Conservation (phyloP, 2,329 filamentous ascomycete species). For the Sphaceloma murrayae region DNA sequence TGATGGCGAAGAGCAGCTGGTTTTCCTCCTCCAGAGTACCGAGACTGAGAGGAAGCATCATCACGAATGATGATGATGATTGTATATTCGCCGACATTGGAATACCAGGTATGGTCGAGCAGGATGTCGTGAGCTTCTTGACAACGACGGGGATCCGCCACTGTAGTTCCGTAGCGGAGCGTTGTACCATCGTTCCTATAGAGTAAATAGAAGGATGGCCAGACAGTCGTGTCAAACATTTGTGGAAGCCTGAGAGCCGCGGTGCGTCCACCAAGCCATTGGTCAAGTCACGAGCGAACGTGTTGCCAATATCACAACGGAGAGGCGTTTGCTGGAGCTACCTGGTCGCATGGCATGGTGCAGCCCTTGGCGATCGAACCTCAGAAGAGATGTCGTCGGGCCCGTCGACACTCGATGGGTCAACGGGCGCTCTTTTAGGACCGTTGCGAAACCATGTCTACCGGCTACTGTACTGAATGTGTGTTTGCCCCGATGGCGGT, state of each 20-base stretch:
- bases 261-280: background rate
- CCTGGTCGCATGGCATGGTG: too few relatives aligned
- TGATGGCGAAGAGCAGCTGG: slow-evolving; percentile 1
- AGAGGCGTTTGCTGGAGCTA: background rate
- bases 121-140: background rate
- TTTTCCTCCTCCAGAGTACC: slow-evolving; percentile 9
- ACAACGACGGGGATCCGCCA: background rate
- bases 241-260: background rate
- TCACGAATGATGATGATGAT: background rate
- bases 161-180: slow-evolving; percentile 1
- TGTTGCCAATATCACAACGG: slow-evolving; percentile 14
- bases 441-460: too few relatives aligned
- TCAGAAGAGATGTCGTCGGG: slow-evolving; percentile 2
- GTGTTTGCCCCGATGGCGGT: slow-evolving; percentile 11
- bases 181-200: slow-evolving; percentile 7
- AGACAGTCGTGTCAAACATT: background rate
- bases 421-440: slow-evolving; percentile 13
- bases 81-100: background rate
- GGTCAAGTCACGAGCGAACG: background rate
- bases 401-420: background rate
- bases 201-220: slow-evolving; percentile 5
- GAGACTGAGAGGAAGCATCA: slow-evolving; percentile 9
- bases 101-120: background rate
- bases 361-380: background rate
- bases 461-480: too few relatives aligned